Base-by-base conservation (phyloP, 805 yeast genomes). In the Myxozyma geophila region DNA sequence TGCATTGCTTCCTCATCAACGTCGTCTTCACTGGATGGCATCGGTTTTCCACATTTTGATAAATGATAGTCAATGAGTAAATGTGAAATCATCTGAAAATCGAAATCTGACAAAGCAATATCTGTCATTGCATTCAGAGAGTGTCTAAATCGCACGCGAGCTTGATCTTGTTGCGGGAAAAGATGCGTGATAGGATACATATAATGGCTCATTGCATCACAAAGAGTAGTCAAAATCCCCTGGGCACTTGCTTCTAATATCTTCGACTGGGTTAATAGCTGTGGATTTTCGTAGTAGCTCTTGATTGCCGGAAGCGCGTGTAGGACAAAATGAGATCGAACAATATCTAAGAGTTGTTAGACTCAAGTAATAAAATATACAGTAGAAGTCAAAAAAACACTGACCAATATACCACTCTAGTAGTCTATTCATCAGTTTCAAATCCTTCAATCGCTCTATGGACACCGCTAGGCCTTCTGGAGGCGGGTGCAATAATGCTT, bases 381-480 rank as follows among this genome's bases (percentile, higher is more conserved):
- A 46, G 21, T 23, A 28, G 39, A 9, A 37, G 21, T 1, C 2
- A 12, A 13, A 1, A 43, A 33, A n/a, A n/a, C n/a, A 36, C 67
- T 35, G 10, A 64, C 68, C 67, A 3, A 51, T 64, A 51, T 64
- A 64, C 68, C 68, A 64, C n/a, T 63, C 67, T 47, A 64, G 50
- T 17, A 64, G 37, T 21, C 64, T 39, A 33, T 54, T 61, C 13
- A 53, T 15, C 28, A 54, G 40, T 12, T 41, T 41, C 54, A 46
- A 10, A 17, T 21, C 10, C 52, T 36, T 37, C 55, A 46, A 33
- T 28, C 64, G 50, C 8, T 15, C 43, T 12, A 57, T 36, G 7
- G 67, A 50, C 2, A 17, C 35, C 28, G 46, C 17, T 10, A 64
- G 49, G 8, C 28, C 40, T 7, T 28, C 28, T 13, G 49, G 51